A percentile compares a stretch with the other conserved stretches of the same genome.
These are phyloP conservation scores for Agaricus subrufescens DNA, from an alignment of 768 basidiomycete species.

Conservation along the genomic window DNA sequence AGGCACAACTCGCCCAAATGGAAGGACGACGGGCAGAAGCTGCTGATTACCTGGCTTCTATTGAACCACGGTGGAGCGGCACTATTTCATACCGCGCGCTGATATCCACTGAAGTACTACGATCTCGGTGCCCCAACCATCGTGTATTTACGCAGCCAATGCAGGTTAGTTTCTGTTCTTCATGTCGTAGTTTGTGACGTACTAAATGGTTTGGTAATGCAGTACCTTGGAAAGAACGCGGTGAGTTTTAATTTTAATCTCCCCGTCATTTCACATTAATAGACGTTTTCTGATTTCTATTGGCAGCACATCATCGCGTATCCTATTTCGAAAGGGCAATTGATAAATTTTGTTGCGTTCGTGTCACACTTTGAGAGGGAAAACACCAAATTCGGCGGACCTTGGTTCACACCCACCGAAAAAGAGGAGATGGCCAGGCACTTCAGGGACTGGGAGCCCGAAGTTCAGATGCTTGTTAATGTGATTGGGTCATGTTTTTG, in stretches of 20 bases:
- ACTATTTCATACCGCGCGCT: constrained; percentile 53
- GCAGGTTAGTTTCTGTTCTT: constrained; percentile 30
- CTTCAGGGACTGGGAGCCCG: constrained; percentile 55
- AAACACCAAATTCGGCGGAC: constrained; percentile 40
- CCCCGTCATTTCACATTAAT: neutral
- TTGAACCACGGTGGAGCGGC: constrained; percentile 58
- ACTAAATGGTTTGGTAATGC: neutral
- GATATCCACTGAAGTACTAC: constrained; percentile 47
- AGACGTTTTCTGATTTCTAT: neutral
- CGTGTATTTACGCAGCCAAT: constrained; percentile 41
- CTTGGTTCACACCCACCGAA: constrained; percentile 47
- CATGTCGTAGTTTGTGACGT: neutral
- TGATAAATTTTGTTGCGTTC: constrained; percentile 63
- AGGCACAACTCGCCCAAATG: constrained; percentile 27
- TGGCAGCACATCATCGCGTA: constrained; percentile 57
- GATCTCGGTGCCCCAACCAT: constrained; percentile 39
- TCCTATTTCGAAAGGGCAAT: constrained; percentile 51
- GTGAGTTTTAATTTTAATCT: constrained; percentile 23
- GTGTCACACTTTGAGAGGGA: constrained; percentile 46
- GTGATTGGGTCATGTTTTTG: constrained; percentile 25
- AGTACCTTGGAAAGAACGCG: constrained; percentile 56
- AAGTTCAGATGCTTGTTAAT: constrained; percentile 51
- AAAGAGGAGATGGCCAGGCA: constrained; percentile 38
- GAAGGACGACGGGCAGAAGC: constrained; percentile 34
- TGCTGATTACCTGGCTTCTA: constrained; percentile 33